phyloP scores from a whole-genome alignment of 179 eudicot genomes.

The Dionaea muscipula region DNA sequence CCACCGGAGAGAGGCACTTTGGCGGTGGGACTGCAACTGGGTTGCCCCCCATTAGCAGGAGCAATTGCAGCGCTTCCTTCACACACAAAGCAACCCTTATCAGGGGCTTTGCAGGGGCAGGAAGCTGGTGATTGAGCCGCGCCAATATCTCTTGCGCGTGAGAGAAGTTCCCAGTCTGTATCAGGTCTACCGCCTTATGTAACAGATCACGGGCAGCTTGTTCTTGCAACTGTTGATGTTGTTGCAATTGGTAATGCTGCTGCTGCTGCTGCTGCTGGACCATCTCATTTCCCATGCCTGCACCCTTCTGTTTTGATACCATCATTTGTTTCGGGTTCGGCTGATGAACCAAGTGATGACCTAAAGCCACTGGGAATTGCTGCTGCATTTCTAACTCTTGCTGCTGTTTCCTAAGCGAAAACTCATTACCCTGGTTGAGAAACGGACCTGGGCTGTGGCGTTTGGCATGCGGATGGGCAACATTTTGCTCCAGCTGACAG shows the following conservation, averaged over 20 bases:
- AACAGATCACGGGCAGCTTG: slow-evolving; percentile 73
- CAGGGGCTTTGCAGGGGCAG: slow-evolving; percentile 68
- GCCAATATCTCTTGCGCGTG: slow-evolving; percentile 99
- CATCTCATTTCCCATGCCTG: slow-evolving; percentile 19
- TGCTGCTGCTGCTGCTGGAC: too few species aligned
- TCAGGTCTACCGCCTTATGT: slow-evolving; percentile 64
- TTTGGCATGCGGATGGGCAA: slow-evolving; percentile 27
- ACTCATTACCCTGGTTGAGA: slow-evolving; percentile 19
- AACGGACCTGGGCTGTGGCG: slow-evolving; percentile 25
- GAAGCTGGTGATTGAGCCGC: slow-evolving; percentile 99
- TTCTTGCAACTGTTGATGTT: slow-evolving; percentile 33
- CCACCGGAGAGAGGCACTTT: slow-evolving; percentile 35
- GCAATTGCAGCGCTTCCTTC: slow-evolving; percentile 68
- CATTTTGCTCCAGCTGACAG: slow-evolving; percentile 19
- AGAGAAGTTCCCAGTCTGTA: slow-evolving; percentile 55
- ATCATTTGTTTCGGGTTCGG: slow-evolving; percentile 16
- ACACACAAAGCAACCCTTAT: slow-evolving; percentile 61
- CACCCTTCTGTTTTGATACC: slow-evolving; percentile 19
- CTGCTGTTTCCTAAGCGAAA: slow-evolving; percentile 13
- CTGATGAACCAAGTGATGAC: slow-evolving; percentile 12
- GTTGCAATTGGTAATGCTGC: slow-evolving; percentile 23
- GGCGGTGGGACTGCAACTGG: slow-evolving; percentile 20
- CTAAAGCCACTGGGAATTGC: slow-evolving; percentile 3
- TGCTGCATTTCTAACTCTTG: slow-evolving; percentile 4
- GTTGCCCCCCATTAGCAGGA: slow-evolving; percentile 35